Conservation (phyloP, 495 filamentous ascomycete genomes). For the Hypoxylon rickii region DNA sequence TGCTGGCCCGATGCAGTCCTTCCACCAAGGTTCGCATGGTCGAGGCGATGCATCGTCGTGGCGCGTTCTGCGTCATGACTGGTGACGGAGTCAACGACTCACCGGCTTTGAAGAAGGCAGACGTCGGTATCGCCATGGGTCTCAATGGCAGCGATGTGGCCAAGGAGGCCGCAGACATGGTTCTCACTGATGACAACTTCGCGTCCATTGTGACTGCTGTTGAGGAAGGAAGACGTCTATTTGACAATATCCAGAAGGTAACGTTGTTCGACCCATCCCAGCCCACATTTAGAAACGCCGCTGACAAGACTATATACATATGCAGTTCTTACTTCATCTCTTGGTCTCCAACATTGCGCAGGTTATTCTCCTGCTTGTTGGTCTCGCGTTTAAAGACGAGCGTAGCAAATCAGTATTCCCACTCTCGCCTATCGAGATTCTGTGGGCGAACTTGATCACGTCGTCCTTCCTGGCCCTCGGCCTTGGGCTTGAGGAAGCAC, state of each 20-base stretch:
- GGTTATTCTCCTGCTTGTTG: conserved; percentile 58
- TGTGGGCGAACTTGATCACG: conserved; percentile 67
- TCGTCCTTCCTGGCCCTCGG: conserved; percentile 62
- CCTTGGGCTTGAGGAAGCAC: conserved; percentile 61
- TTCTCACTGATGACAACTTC: conserved; percentile 84
- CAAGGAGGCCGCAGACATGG: conserved; percentile 83
- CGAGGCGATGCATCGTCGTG: conserved; percentile 67
- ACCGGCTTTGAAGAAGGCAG: conserved; percentile 77
- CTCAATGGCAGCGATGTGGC: conserved; percentile 78
- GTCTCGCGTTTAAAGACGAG: conserved; percentile 60
- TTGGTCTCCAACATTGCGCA: conserved; percentile 64
- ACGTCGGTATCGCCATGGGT: conserved; percentile 87
- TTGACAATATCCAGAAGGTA: conserved; percentile 71
- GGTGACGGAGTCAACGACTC: conserved; percentile 90
- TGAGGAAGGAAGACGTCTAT: conserved; percentile 65
- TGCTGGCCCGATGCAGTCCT: conserved; percentile 73
- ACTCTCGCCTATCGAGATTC: conserved; percentile 60
- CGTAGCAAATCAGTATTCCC: conserved; percentile 58
- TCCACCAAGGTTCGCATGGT: conserved; percentile 81
- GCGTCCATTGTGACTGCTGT: conserved; percentile 74
- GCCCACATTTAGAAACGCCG: neutral
- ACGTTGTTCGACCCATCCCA: conserved; percentile 13
- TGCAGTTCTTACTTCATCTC: conserved; percentile 61
- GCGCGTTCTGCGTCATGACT: conserved; percentile 74
- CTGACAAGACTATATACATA: conserved; percentile 15